Conservation (phyloP, 73 alveolate genomes). For the Paramecium pentaurelia region DNA sequence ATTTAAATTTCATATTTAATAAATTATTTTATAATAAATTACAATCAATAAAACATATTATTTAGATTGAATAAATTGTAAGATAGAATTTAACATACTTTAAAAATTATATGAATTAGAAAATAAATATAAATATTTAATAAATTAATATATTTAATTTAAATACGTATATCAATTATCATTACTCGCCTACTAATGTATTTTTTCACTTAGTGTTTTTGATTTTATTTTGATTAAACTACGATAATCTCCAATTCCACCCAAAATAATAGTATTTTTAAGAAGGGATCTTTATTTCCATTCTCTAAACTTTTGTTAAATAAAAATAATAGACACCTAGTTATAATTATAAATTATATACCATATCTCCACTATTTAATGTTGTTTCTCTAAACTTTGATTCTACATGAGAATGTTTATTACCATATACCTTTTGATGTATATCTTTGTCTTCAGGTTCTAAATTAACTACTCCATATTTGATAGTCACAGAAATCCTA, state of each 20-base stretch:
- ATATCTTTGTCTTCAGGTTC: slow-evolving; percentile 17
- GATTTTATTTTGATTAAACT: not conserved
- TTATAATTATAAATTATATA: not conserved
- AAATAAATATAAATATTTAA: too few relatives aligned
- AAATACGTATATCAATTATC: not conserved
- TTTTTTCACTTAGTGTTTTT: slow-evolving; percentile 24
- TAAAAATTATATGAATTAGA: too few relatives aligned
- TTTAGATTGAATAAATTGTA: not conserved
- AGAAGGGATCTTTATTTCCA: slow-evolving; percentile 24
- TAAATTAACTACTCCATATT: slow-evolving; percentile 31
- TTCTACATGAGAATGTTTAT: not conserved
- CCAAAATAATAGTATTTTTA: not conserved
- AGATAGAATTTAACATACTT: too few relatives aligned
- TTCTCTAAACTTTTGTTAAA: slow-evolving; percentile 15
- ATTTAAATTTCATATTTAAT: too few relatives aligned
- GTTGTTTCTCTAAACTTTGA: not conserved
- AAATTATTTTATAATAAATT: too few relatives aligned
- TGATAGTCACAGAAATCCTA: slow-evolving; percentile 41
- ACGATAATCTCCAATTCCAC: slow-evolving; percentile 10
- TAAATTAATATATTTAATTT: not conserved
- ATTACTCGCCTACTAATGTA: not conserved
- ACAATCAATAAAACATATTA: too few relatives aligned
- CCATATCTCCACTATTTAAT: slow-evolving; percentile 44
- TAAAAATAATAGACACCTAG: not conserved
- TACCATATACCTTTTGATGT: not conserved